Percentiles rank a stretch among this genome's conserved stretches.
These are phyloP conservation scores for Corinectria fuckeliana DNA, from an alignment of 2,329 filamentous ascomycete genomes.

Conservation along the genomic window DNA sequence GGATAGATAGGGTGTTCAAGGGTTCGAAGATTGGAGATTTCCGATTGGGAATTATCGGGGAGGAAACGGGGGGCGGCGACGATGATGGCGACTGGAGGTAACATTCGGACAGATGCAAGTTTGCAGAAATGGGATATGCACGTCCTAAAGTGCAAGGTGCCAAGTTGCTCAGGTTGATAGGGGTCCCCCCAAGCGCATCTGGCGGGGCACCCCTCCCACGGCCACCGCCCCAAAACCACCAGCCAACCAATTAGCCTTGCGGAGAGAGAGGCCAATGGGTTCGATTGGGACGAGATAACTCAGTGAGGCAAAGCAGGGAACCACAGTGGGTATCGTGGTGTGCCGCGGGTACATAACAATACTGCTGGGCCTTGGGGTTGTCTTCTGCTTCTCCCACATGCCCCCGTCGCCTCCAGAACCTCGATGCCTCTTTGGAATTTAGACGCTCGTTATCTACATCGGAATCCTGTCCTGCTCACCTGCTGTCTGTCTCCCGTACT, in stretches of 20 bases:
- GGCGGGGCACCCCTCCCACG: slow-evolving; percentile 13
- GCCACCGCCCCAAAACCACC: slow-evolving; percentile 27
- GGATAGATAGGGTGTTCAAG: too few relatives aligned
- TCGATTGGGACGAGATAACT: slow-evolving; percentile 19
- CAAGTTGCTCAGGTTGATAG: not conserved
- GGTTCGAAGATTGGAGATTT: too few relatives aligned
- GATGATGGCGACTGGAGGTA: too few relatives aligned
- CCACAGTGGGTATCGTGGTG: too few relatives aligned
- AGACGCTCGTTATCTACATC: too few relatives aligned
- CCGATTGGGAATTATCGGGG: too few relatives aligned
- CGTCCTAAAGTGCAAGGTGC: slow-evolving; percentile 1
- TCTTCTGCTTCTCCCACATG: too few relatives aligned
- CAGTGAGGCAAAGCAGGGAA: not conserved
- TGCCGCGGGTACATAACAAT: too few relatives aligned
- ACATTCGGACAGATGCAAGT: slow-evolving; percentile 8
- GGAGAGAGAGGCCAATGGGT: slow-evolving; percentile 7
- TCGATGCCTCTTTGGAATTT: not conserved
- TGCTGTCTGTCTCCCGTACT: not conserved
- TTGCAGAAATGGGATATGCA: slow-evolving; percentile 11
- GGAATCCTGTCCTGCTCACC: not conserved
- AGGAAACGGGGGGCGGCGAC: too few relatives aligned
- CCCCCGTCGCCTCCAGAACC: too few relatives aligned
- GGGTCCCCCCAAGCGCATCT: slow-evolving; percentile 5
- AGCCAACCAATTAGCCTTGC: slow-evolving; percentile 20
- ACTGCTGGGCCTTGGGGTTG: too few relatives aligned